Evolutionary conservation across 2,329 filamentous ascomycete species (phyloP).

Genomic region (Fusarium napiforme): DNA sequence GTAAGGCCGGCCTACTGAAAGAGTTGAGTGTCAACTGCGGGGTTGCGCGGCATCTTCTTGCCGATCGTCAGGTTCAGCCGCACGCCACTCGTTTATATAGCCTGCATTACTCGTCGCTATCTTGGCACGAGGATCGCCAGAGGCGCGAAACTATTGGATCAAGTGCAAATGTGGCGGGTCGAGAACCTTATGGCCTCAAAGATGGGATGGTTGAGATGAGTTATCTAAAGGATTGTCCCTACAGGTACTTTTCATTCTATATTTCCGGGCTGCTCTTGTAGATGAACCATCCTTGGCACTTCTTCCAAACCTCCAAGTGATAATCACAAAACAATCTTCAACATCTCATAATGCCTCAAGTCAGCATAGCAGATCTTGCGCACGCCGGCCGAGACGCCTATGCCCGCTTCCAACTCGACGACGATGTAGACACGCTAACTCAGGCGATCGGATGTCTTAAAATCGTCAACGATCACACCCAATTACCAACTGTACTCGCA

Average conservation of each 20-base stretch:
- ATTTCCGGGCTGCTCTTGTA: no score
- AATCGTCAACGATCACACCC: not conserved
- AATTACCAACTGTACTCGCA: not conserved
- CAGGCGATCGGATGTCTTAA: not conserved
- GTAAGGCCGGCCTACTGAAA: no score
- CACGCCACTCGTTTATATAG: not conserved
- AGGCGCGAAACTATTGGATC: not conserved
- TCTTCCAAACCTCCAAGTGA: fast-evolving
- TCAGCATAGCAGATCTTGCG: not conserved
- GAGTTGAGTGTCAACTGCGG: not conserved
- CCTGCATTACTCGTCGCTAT: fast-evolving
- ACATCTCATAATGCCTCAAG: not conserved
- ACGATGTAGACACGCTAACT: not conserved
- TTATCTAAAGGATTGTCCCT: no score
- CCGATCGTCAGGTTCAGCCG: not conserved
- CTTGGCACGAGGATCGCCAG: not conserved
- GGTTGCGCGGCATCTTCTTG: not conserved
- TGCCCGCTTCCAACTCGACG: not conserved
- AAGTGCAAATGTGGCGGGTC: not conserved
- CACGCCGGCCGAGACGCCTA: not conserved
- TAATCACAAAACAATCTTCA: no score
- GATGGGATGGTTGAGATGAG: no score
- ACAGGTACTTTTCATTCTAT: fast-evolving
- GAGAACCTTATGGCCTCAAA: not conserved
- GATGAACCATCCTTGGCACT: fast-evolving